phyloP scores from a whole-genome alignment of 2,329 filamentous ascomycete genomes.

The Talaromyces funiculosus region DNA sequence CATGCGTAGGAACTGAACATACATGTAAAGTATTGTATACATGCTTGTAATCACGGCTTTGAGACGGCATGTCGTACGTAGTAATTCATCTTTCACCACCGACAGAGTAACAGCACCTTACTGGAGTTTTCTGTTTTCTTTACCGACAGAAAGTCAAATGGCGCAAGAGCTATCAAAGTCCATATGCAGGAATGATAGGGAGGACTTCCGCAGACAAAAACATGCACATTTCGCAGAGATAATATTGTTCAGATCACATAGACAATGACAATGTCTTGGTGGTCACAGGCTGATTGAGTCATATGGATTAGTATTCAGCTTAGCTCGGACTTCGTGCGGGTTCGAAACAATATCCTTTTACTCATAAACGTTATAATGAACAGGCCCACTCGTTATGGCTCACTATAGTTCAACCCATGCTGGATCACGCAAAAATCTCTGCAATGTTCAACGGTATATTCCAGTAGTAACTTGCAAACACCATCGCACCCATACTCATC shows the following conservation, averaged over 20 bases:
- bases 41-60: no score
- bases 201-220: neutral
- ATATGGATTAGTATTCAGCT: neutral
- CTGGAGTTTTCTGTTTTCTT: no score
- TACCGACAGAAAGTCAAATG: neutral
- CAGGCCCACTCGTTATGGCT: neutral
- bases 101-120: no score
- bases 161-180: neutral
- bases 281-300: neutral
- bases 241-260: neutral
- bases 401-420: no score
- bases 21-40: no score
- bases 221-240: neutral
- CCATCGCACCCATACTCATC: conserved; percentile 77
- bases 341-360: neutral
- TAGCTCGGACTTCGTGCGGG: neutral
- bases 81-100: no score
- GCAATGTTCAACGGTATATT: conserved; percentile 17
- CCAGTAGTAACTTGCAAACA: conserved; percentile 38
- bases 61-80: no score
- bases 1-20: no score
- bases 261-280: neutral
- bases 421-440: conserved; percentile 1
- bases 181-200: no score
- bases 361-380: neutral